Percentiles rank a stretch among this genome's conserved stretches.
Conservation (phyloP, 192 early-diverging fungal species). For the Rhizophagus clarus region DNA sequence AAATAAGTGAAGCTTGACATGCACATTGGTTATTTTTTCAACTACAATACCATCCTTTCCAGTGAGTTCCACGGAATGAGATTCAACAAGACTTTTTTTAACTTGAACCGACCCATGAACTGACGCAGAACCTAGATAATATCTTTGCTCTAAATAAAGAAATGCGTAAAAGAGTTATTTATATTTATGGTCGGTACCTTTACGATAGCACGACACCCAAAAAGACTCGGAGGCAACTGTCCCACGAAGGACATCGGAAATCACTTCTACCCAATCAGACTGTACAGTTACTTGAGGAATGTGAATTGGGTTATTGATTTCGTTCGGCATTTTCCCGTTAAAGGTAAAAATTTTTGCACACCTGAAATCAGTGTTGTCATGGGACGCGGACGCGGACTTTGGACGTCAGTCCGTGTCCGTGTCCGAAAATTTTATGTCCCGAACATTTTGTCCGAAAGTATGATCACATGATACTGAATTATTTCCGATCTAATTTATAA, state of each 20-base stretch:
- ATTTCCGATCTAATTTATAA: no score
- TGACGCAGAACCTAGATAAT: conserved; percentile 42
- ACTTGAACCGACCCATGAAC: conserved; percentile 47
- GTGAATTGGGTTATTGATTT: conserved; percentile 10
- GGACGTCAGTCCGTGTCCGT: no score
- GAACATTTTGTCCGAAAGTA: no score
- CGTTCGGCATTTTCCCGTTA: conserved; percentile 20
- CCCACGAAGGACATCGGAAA: conserved; percentile 42
- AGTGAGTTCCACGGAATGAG: conserved; percentile 27
- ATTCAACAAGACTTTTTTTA: not conserved
- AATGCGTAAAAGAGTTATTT: not conserved
- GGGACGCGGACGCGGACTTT: no score
- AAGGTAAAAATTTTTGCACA: no score
- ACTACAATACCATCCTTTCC: conserved; percentile 48
- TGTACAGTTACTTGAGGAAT: conserved; percentile 48
- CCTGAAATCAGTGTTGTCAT: no score
- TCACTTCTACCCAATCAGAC: conserved; percentile 52
- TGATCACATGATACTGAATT: no score
- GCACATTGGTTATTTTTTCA: conserved; percentile 45
- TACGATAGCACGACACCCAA: conserved; percentile 55
- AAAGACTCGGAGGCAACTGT: conserved; percentile 42
- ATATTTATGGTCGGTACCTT: conserved; percentile 30
- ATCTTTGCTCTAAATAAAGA: not conserved
- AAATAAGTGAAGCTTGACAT: not conserved
- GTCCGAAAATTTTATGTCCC: no score